These are phyloP conservation scores for Aspergillus steynii DNA, from an alignment of 495 filamentous ascomycete genomes.

Conservation along the genomic window DNA sequence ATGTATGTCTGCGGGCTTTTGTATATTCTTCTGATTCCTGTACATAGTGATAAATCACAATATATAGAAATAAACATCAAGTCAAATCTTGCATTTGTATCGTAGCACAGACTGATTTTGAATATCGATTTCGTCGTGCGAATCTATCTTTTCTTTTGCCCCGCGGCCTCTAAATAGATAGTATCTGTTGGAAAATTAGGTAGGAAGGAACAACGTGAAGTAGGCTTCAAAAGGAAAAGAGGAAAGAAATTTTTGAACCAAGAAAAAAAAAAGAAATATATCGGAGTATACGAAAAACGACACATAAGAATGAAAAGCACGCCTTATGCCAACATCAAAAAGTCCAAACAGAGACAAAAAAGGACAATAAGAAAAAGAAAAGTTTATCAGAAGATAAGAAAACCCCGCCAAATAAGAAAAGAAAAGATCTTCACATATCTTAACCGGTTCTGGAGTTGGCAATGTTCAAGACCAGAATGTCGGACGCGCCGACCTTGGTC, in stretches of 20 bases:
- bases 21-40: not conserved
- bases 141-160: not conserved
- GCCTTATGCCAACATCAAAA: conserved; percentile 10
- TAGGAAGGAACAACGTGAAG: conserved; percentile 18
- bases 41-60: not conserved
- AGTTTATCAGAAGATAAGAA: not conserved
- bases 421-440: conserved; percentile 10
- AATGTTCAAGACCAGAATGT: conserved; percentile 87
- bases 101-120: not conserved
- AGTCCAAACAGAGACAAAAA: not conserved
- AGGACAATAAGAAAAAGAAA: conserved; percentile 1
- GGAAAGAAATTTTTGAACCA: not conserved
- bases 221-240: not conserved
- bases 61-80: no score
- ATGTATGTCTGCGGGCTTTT: not conserved
- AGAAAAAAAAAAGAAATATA: conserved; percentile 12
- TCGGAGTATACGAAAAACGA: not conserved
- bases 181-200: not conserved
- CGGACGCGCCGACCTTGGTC: conserved; percentile 73
- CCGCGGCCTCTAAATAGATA: not conserved
- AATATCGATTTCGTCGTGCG: not conserved
- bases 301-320: not conserved
- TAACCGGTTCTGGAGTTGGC: conserved; percentile 73
- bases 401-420: not conserved
- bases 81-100: not conserved